These are phyloP conservation scores for Brettanomyces bruxellensis DNA, from an alignment of 805 yeast species.

Conservation along the genomic window DNA sequence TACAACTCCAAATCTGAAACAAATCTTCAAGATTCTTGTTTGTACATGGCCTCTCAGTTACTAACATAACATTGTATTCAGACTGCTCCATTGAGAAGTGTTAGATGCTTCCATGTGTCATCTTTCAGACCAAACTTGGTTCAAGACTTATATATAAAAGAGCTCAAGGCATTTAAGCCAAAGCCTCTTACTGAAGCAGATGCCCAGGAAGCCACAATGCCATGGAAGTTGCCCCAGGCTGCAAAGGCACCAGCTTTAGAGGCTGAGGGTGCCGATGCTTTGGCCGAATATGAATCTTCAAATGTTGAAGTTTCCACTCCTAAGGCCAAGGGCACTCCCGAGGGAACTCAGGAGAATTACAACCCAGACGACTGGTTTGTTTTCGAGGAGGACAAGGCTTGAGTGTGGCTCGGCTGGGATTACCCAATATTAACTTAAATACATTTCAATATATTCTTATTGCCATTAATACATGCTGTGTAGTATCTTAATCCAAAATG, in stretches of 20 bases:
- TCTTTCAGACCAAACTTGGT: slow-evolving; percentile 41
- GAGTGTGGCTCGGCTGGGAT: not conserved
- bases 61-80: not conserved
- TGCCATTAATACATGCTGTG: not conserved
- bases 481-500: not conserved
- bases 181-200: slow-evolving; percentile 63
- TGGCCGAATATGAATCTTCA: slow-evolving; percentile 58
- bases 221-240: slow-evolving; percentile 74
- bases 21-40: too few relatives aligned
- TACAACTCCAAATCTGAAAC: too few relatives aligned
- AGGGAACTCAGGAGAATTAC: slow-evolving; percentile 30
- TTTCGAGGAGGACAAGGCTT: slow-evolving; percentile 53
- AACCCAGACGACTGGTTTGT: slow-evolving; percentile 72
- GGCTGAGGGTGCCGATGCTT: slow-evolving; percentile 54
- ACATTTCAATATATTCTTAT: too few relatives aligned
- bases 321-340: slow-evolving; percentile 32
- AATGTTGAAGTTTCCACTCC: slow-evolving; percentile 64
- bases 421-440: not conserved
- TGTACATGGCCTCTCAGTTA: not conserved
- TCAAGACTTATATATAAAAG: slow-evolving; percentile 79
- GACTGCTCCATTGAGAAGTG: slow-evolving; percentile 10
- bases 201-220: slow-evolving; percentile 69
- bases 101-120: slow-evolving; percentile 20
- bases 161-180: slow-evolving; percentile 85
- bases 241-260: slow-evolving; percentile 71